Conservation (phyloP, 768 basidiomycete species). For the Rhizopogon salebrosus region DNA sequence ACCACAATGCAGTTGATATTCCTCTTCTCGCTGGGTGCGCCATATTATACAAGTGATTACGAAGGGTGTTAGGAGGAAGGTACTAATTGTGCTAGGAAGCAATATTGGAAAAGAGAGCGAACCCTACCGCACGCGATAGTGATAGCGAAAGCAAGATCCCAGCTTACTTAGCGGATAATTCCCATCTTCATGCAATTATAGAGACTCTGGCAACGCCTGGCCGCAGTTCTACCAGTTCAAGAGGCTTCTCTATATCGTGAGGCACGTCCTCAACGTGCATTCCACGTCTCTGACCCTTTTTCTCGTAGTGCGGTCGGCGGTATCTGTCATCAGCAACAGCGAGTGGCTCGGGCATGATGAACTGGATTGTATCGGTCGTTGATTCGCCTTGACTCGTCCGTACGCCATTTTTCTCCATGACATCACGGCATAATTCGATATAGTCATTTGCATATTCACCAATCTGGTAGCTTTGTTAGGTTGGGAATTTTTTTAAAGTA, state of each 20-base stretch:
- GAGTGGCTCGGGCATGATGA: no score
- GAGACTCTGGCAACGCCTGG: neutral
- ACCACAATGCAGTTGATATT: neutral
- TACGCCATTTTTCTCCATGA: conserved; percentile 42
- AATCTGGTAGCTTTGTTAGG: conserved; percentile 34
- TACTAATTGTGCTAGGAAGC: no score
- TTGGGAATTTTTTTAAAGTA: neutral
- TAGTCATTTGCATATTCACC: conserved; percentile 69
- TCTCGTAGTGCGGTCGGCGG: conserved; percentile 26
- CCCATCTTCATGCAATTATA: neutral
- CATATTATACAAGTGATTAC: no score
- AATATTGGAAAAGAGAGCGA: no score
- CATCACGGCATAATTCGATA: conserved; percentile 65
- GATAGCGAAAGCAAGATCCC: no score
- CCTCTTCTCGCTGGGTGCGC: no score
- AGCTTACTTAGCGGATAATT: no score
- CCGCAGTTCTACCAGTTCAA: neutral
- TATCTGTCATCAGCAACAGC: conserved; percentile 31
- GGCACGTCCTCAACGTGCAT: conserved; percentile 8
- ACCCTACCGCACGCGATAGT: no score
- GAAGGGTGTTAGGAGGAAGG: no score
- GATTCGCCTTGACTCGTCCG: conserved; percentile 3
- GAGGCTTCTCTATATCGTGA: neutral
- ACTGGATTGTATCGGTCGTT: conserved; percentile 5
- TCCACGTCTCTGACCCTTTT: neutral